Conservation (phyloP, 306 rosid species). For the Potentilla sterilis region DNA sequence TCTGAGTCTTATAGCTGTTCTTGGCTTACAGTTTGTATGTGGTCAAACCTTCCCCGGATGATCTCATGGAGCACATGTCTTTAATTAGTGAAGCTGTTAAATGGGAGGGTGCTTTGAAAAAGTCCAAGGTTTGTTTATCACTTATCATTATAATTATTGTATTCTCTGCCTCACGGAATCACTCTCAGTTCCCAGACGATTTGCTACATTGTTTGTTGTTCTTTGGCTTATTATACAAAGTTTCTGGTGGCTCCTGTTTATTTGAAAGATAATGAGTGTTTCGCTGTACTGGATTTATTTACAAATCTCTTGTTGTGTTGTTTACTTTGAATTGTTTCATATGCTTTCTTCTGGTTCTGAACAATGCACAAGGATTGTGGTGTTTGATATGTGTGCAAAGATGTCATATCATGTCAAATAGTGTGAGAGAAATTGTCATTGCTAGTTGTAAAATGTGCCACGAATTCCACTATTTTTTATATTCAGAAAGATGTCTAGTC, state of each 20-base stretch:
- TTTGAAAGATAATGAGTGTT: too few relatives aligned
- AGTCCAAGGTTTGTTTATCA: conserved; percentile 56
- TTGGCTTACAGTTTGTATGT: conserved; percentile 46
- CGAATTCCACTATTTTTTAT: not conserved
- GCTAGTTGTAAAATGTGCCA: not conserved
- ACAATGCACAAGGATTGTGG: not conserved
- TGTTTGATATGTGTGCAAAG: not conserved
- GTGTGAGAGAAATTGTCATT: not conserved
- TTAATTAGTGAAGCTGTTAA: conserved; percentile 39
- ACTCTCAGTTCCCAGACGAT: too few relatives aligned
- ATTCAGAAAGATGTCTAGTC: not conserved
- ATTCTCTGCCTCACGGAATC: not conserved
- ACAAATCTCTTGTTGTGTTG: too few relatives aligned
- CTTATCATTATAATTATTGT: conserved; percentile 4
- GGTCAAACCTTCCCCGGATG: conserved; percentile 42
- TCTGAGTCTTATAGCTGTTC: conserved; percentile 2
- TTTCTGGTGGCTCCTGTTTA: too few relatives aligned
- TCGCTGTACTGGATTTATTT: too few relatives aligned
- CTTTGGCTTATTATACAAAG: too few relatives aligned
- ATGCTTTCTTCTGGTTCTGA: not conserved
- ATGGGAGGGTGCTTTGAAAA: conserved; percentile 35
- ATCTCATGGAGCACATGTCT: conserved; percentile 37
- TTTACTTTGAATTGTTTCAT: not conserved
- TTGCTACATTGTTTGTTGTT: too few relatives aligned
- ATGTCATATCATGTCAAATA: not conserved